Evolutionary conservation across 2,329 filamentous ascomycete species (phyloP), one percentile per base, ranked within the genome.

Genomic region (Aureobasidium sp.): DNA sequence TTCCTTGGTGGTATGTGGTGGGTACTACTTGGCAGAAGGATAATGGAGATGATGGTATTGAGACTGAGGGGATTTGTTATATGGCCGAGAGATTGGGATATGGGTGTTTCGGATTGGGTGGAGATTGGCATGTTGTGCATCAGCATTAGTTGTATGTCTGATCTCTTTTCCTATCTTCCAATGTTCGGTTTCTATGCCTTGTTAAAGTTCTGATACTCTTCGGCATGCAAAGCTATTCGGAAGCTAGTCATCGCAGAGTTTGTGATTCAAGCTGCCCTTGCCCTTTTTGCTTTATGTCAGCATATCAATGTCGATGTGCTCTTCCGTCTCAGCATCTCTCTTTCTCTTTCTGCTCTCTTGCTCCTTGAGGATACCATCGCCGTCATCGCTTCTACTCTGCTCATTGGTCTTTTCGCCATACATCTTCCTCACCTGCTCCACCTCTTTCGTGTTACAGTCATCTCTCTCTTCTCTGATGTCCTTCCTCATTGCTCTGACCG

Each of bases 401-500:
- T 13, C 17, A 17, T 50, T 50, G 6, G 6, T 24, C 10, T 7
- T 17, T 50, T 34, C 27, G 17, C 29, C 3, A 9, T 34, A 20
- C 9, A 8, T 34, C 6, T n/a, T 50, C 9, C 29, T 34, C 29
- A 50, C 6, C 9, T n/a, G 17, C 4, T 34, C 5, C 6, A 20
- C 9, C 17, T 50, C 47, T 5, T 50, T 10, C 34, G 10, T 26
- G 12, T 37, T 34, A 7, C 47, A 39, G 5, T 17, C 24, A 17
- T 52, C 50, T 32, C 15, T 51, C 32, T 34, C 32, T 27, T 36
- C 27, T 12, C 24, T 12, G 0, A 52, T 17, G 1, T 39, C 20
- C 2, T 39, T 24, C 13, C 17, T 26, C 34, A 52, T 26, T 15
- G 75, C 34, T 2, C 10, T 34, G 8, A 55, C 6, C 26, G 41